Percentiles rank a stretch among this genome's conserved stretches.
Evolutionary conservation across 305 asterid genomes (phyloP).

Genomic region (Fraxinus latifolia): DNA sequence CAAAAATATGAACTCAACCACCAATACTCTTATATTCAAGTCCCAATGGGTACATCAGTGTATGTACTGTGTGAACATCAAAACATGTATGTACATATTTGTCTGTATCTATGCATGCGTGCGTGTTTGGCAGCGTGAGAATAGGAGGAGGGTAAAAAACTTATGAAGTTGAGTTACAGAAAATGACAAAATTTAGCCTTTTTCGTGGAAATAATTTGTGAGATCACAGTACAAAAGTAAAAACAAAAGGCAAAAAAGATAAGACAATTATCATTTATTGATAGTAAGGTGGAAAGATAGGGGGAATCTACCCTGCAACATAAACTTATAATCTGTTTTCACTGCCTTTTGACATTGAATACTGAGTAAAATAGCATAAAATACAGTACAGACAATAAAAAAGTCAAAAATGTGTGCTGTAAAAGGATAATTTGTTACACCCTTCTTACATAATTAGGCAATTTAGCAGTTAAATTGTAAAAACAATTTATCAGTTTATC

Average conservation of each 20-base stretch:
- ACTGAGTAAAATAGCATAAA: background rate
- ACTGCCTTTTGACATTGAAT: conserved; percentile 13
- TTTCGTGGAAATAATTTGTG: conserved; percentile 31
- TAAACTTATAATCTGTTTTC: conserved; percentile 20
- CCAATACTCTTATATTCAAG: background rate
- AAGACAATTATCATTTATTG: conserved; percentile 27
- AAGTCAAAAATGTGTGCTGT: background rate
- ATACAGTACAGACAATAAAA: background rate
- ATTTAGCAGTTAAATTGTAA: background rate
- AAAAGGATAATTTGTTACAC: background rate
- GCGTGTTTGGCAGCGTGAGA: conserved; percentile 6
- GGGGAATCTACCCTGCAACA: conserved; percentile 38
- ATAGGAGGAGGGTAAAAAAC: background rate
- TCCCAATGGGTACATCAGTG: conserved; percentile 16
- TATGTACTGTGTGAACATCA: background rate
- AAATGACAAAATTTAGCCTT: conserved; percentile 30
- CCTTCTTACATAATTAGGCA: background rate
- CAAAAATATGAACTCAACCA: background rate
- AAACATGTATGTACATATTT: background rate
- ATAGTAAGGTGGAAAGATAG: conserved; percentile 25
- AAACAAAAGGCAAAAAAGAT: conserved; percentile 34
- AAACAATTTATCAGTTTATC: background rate
- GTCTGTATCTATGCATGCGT: background rate
- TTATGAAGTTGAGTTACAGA: conserved; percentile 17
- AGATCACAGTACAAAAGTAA: conserved; percentile 15